phyloP scores from a whole-genome alignment of 345 rosid genomes.

The Reutealis trisperma region DNA sequence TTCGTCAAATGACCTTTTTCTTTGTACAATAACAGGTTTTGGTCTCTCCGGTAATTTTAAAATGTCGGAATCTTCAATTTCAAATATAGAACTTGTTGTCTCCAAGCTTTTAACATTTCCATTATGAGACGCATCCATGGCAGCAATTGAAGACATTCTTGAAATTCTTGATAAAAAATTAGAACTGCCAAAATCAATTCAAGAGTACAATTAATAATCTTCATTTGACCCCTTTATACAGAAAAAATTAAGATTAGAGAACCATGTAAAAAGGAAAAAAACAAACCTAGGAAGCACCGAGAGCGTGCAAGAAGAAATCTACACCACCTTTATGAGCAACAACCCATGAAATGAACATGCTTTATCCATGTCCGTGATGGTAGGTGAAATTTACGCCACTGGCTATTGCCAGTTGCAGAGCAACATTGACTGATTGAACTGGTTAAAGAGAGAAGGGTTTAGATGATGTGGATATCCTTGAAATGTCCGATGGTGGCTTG shows the following conservation, averaged over 20 bases:
- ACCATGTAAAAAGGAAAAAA: background rate
- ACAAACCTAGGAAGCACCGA: background rate
- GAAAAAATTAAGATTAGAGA: background rate
- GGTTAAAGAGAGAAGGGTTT: background rate
- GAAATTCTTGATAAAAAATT: background rate
- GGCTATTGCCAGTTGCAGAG: background rate
- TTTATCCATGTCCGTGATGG: background rate
- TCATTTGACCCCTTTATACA: background rate
- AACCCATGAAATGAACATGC: background rate
- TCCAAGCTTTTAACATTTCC: slow-evolving; percentile 9
- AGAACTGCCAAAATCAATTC: too few species aligned
- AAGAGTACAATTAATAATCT: background rate
- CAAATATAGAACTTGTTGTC: slow-evolving; percentile 1
- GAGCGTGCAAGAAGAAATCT: background rate
- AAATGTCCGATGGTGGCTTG: slow-evolving; percentile 22
- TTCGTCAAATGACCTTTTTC: slow-evolving; percentile 37
- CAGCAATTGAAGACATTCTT: slow-evolving; percentile 11
- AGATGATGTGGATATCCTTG: slow-evolving; percentile 11
- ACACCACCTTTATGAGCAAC: background rate
- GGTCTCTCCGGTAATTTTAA: slow-evolving; percentile 33
- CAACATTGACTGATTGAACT: background rate
- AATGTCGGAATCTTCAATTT: slow-evolving; percentile 40
- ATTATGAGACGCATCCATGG: slow-evolving; percentile 8
- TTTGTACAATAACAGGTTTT: slow-evolving; percentile 36
- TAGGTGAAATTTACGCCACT: background rate